A percentile compares a stretch with the other conserved stretches of the same genome.
Conservation (phyloP, 1,139 yeast genomes). For the Geotrichum citri-aurantii region DNA sequence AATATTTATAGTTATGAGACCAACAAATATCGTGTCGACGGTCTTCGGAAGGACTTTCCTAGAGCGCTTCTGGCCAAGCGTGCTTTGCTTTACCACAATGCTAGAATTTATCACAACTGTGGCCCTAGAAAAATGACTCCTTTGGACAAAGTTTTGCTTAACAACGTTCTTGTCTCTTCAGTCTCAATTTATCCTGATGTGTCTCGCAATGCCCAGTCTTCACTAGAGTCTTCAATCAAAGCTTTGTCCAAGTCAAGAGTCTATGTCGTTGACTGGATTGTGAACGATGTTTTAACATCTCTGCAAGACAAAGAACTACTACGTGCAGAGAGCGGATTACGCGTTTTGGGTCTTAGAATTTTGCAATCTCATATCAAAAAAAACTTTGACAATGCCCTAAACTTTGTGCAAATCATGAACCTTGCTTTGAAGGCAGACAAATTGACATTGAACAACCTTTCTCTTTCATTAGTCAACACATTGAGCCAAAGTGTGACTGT, state of each 20-base stretch:
- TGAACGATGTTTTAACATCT: constrained; percentile 49
- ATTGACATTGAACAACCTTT: constrained; percentile 29
- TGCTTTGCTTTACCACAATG: constrained; percentile 70
- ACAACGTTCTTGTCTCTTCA: constrained; percentile 63
- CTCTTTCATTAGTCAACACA: constrained; percentile 34
- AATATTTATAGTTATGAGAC: constrained; percentile 45
- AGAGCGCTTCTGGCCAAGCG: constrained; percentile 73
- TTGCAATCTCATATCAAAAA: constrained; percentile 47
- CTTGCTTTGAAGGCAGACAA: constrained; percentile 58
- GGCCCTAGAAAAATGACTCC: constrained; percentile 68
- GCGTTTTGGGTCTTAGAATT: constrained; percentile 33
- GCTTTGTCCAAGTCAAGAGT: constrained; percentile 61
- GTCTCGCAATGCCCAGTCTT: constrained; percentile 63
- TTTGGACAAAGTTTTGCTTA: constrained; percentile 57
- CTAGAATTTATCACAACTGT: constrained; percentile 67
- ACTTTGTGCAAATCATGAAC: constrained; percentile 46
- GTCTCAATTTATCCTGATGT: constrained; percentile 69
- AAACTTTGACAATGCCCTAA: constrained; percentile 51
- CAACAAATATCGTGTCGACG: constrained; percentile 44
- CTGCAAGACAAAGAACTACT: constrained; percentile 51
- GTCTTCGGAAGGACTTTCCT: constrained; percentile 66
- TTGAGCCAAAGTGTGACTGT: constrained; percentile 16
- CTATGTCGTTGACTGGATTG: constrained; percentile 37
- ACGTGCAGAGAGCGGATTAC: constrained; percentile 62
- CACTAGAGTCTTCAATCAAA: constrained; percentile 65